Evolutionary conservation across 768 basidiomycete species (phyloP).

Genomic region (Lentinula boryana): DNA sequence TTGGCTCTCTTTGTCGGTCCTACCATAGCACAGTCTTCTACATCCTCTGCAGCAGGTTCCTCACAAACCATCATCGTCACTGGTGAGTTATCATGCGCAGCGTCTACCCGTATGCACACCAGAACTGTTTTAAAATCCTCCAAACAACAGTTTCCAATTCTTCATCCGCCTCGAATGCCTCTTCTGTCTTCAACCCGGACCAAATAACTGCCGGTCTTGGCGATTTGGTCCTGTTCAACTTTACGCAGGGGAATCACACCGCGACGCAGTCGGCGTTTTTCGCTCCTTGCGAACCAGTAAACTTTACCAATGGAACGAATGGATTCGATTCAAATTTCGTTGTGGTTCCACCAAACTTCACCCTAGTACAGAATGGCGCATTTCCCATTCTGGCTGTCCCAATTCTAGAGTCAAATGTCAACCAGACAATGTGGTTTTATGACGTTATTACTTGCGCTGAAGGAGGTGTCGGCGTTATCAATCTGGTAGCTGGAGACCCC

Average conservation of each 20-base stretch:
- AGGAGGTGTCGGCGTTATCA: conserved; percentile 61
- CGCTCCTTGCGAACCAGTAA: conserved; percentile 45
- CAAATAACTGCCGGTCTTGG: conserved; percentile 34
- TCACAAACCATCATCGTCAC: not conserved
- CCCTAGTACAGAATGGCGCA: conserved; percentile 40
- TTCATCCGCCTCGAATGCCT: conserved; percentile 21
- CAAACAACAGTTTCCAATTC: not conserved
- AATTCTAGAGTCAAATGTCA: conserved; percentile 33
- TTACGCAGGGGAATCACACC: conserved; percentile 48
- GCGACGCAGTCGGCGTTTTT: conserved; percentile 53
- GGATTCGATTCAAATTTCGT: conserved; percentile 55
- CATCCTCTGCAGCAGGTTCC: not conserved
- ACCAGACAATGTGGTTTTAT: conserved; percentile 53
- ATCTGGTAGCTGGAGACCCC: conserved; percentile 34
- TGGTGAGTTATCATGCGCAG: not conserved
- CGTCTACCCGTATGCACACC: not conserved
- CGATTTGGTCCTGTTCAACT: conserved; percentile 53
- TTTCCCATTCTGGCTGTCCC: conserved; percentile 39
- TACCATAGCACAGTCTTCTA: not conserved
- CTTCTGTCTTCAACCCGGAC: conserved; percentile 39
- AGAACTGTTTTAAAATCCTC: not conserved
- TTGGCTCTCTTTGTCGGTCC: not conserved
- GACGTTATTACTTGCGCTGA: conserved; percentile 47
- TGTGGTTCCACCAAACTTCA: conserved; percentile 29
- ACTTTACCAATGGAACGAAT: conserved; percentile 42